Evolutionary conservation across 306 rosid species (phyloP).

Genomic region (Vachellia collinsii): DNA sequence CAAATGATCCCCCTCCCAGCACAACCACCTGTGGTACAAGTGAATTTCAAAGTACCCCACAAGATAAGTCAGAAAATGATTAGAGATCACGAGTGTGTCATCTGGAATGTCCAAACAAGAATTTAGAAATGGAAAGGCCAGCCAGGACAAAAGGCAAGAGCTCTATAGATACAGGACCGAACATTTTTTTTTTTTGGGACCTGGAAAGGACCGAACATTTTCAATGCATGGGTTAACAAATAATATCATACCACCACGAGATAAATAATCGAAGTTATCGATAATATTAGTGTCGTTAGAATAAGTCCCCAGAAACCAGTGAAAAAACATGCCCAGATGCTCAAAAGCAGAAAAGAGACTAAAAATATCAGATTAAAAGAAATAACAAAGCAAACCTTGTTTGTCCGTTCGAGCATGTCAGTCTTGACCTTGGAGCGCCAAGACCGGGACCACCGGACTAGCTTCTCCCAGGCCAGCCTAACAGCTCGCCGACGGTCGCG

Average conservation of each 20-base stretch:
- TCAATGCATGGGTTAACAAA: neutral
- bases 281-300: neutral
- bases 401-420: slow-evolving; percentile 83
- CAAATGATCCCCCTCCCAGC: slow-evolving; percentile 98
- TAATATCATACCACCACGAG: neutral
- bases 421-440: slow-evolving; percentile 79
- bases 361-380: neutral
- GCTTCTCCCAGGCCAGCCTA: slow-evolving; percentile 89
- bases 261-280: neutral
- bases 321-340: neutral
- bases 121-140: neutral
- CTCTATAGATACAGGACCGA: neutral
- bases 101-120: neutral
- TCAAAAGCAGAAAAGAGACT: neutral
- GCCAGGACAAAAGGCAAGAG: neutral
- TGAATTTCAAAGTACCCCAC: slow-evolving; percentile 8
- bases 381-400: slow-evolving; percentile 54
- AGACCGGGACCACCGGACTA: slow-evolving; percentile 89
- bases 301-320: neutral
- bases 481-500: slow-evolving; percentile 72
- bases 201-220: neutral
- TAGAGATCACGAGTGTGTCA: neutral
- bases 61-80: neutral
- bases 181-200: too few relatives aligned
- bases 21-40: slow-evolving; percentile 68